A percentile compares a stretch with the other conserved stretches of the same genome.
Conservation (phyloP, 768 basidiomycete genomes). For the Boletus rubropictus region DNA sequence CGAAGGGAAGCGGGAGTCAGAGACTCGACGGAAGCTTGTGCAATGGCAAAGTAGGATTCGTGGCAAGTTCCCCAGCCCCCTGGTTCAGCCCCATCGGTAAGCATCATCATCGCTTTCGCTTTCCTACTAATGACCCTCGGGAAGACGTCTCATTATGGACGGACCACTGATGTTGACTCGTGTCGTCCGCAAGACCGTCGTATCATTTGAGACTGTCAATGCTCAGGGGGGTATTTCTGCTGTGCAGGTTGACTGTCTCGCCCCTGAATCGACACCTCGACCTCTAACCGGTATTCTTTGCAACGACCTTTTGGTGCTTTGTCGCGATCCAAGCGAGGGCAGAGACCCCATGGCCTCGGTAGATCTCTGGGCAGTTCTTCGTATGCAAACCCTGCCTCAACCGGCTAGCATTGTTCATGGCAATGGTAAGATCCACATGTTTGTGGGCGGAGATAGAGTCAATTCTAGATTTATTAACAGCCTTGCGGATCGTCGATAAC, state of each 20-base stretch:
- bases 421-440: constrained; percentile 47
- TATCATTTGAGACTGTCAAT: constrained; percentile 76
- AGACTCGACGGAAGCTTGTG: constrained; percentile 85
- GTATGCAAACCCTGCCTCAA: constrained; percentile 91
- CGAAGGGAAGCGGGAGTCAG: constrained; percentile 93
- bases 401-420: constrained; percentile 88
- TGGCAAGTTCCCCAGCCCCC: constrained; percentile 90
- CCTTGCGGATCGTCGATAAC: constrained; percentile 84
- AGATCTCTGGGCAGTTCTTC: constrained; percentile 93
- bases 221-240: constrained; percentile 71
- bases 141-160: constrained; percentile 88
- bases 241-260: constrained; percentile 87
- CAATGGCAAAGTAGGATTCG: constrained; percentile 87
- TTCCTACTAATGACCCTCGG: constrained; percentile 6
- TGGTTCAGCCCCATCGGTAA: constrained; percentile 95
- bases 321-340: constrained; percentile 79
- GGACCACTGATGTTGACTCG: constrained; percentile 79
- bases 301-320: constrained; percentile 90
- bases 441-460: constrained; percentile 2
- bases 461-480: constrained; percentile 33
- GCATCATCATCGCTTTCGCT: constrained; percentile 14
- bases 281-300: constrained; percentile 79
- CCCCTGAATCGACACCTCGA: constrained; percentile 78
- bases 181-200: constrained; percentile 81
- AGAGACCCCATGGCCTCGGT: constrained; percentile 68